These are phyloP conservation scores for Nakaseomyces glabratus DNA, from an alignment of 1,139 yeast species.

Conservation along the genomic window DNA sequence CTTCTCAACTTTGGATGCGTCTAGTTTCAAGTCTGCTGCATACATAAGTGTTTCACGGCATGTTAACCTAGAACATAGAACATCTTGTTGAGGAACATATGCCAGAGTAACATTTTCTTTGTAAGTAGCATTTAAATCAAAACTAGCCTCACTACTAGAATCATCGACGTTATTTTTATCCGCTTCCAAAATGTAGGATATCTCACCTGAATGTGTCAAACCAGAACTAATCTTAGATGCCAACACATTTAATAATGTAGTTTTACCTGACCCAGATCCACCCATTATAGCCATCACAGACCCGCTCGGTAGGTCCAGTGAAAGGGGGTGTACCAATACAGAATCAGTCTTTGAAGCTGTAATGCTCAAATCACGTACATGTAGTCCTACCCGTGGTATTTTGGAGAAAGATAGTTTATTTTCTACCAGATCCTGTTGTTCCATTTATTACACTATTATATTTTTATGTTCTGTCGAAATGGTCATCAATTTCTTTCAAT, in stretches of 20 bases:
- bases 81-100: slow-evolving; percentile 71
- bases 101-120: slow-evolving; percentile 34
- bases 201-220: slow-evolving; percentile 35
- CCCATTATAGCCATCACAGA: slow-evolving; percentile 30
- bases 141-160: slow-evolving; percentile 1
- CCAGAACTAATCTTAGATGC: slow-evolving; percentile 47
- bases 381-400: slow-evolving; percentile 19
- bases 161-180: slow-evolving; percentile 5
- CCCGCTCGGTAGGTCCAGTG: slow-evolving; percentile 24
- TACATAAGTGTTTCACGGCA: slow-evolving; percentile 59
- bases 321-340: slow-evolving; percentile 19
- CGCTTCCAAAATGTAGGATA: slow-evolving; percentile 9
- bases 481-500: no score
- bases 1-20: slow-evolving; percentile 38
- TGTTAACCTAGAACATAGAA: slow-evolving; percentile 60
- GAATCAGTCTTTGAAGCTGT: slow-evolving; percentile 19
- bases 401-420: slow-evolving; percentile 20
- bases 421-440: slow-evolving; percentile 13
- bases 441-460: no score
- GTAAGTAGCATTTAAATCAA: neutral
- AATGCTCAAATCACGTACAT: slow-evolving; percentile 23
- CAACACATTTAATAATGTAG: slow-evolving; percentile 64
- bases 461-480: no score
- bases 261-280: slow-evolving; percentile 71
- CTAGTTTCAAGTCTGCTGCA: slow-evolving; percentile 63